A percentile compares a stretch with the other conserved stretches of the same genome.
phyloP scores from a whole-genome alignment of 495 filamentous ascomycete genomes.

The Evernia prunastri region DNA sequence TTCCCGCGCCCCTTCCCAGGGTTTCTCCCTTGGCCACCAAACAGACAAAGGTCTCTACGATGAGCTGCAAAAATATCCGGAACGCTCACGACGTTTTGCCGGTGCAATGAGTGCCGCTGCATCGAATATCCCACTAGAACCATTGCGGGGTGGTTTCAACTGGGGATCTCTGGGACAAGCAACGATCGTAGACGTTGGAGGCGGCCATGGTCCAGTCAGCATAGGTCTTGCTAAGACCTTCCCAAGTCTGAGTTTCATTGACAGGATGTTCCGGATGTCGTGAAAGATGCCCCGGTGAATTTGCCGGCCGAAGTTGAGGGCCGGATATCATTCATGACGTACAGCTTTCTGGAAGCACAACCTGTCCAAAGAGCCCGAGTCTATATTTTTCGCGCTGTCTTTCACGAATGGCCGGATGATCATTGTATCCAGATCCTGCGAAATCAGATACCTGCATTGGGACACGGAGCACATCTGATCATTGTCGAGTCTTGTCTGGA shows the following conservation, averaged over 20 bases:
- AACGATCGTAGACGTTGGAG: conserved; percentile 35
- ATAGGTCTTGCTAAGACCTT: conserved; percentile 28
- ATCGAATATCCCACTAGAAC: too few species aligned
- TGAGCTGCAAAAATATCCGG: conserved; percentile 38
- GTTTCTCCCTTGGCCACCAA: conserved; percentile 44
- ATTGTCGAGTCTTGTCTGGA: conserved; percentile 42
- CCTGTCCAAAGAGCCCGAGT: conserved; percentile 37
- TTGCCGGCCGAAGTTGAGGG: too few species aligned
- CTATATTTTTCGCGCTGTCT: conserved; percentile 44
- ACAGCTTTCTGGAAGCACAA: too few species aligned
- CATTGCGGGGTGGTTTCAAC: conserved; percentile 24
- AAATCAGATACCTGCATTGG: conserved; percentile 49
- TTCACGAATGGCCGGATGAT: conserved; percentile 37
- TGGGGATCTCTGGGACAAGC: conserved; percentile 37
- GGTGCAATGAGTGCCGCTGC: conserved; percentile 41
- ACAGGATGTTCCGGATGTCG: conserved; percentile 26
- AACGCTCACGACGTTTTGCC: conserved; percentile 43
- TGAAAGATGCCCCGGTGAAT: too few species aligned
- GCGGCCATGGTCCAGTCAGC: conserved; percentile 30
- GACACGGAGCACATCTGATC: conserved; percentile 44
- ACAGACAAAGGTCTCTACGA: conserved; percentile 41
- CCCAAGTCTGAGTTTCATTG: conserved; percentile 37
- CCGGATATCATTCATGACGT: too few species aligned
- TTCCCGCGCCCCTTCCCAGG: too few species aligned
- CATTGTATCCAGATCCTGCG: conserved; percentile 40